Conservation (phyloP, 1,139 yeast species). For the Sugiyamaella neomexicana region DNA sequence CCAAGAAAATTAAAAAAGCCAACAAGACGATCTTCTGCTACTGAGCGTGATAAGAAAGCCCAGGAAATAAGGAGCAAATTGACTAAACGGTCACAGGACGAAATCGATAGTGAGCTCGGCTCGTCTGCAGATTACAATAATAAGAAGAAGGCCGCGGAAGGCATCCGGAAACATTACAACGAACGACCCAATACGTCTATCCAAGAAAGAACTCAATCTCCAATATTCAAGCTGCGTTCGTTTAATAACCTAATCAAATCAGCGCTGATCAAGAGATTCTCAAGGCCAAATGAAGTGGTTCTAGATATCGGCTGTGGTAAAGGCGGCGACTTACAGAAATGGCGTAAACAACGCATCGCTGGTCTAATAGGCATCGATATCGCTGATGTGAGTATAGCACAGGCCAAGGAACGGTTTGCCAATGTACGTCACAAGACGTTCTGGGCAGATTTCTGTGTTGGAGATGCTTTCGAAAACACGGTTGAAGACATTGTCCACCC, state of each 20-base stretch:
- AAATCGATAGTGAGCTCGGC: slow-evolving; percentile 17
- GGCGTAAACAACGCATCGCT: slow-evolving; percentile 69
- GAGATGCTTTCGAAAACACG: slow-evolving; percentile 79
- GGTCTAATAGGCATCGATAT: slow-evolving; percentile 90
- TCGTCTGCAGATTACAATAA: slow-evolving; percentile 15
- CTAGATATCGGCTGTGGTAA: slow-evolving; percentile 95
- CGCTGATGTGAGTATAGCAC: slow-evolving; percentile 82
- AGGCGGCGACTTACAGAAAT: slow-evolving; percentile 94
- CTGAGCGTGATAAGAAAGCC: slow-evolving; percentile 30
- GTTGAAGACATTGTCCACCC: slow-evolving; percentile 72
- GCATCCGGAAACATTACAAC: slow-evolving; percentile 82
- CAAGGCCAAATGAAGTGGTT: slow-evolving; percentile 53
- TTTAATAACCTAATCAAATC: slow-evolving; percentile 92
- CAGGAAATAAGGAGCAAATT: slow-evolving; percentile 29
- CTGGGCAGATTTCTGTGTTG: slow-evolving; percentile 81
- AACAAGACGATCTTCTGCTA: slow-evolving; percentile 28
- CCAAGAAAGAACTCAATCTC: slow-evolving; percentile 70
- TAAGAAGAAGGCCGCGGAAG: slow-evolving; percentile 32
- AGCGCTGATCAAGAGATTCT: slow-evolving; percentile 72
- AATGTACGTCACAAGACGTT: slow-evolving; percentile 51
- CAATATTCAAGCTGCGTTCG: slow-evolving; percentile 79
- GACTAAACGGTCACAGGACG: slow-evolving; percentile 22
- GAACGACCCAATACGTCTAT: slow-evolving; percentile 72
- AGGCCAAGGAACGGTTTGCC: slow-evolving; percentile 74
- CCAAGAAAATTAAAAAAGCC: slow-evolving; percentile 31